These are phyloP conservation scores for Phytophthora fragariaefolia DNA, from an alignment of 352 stramenopile species.

Conservation along the genomic window DNA sequence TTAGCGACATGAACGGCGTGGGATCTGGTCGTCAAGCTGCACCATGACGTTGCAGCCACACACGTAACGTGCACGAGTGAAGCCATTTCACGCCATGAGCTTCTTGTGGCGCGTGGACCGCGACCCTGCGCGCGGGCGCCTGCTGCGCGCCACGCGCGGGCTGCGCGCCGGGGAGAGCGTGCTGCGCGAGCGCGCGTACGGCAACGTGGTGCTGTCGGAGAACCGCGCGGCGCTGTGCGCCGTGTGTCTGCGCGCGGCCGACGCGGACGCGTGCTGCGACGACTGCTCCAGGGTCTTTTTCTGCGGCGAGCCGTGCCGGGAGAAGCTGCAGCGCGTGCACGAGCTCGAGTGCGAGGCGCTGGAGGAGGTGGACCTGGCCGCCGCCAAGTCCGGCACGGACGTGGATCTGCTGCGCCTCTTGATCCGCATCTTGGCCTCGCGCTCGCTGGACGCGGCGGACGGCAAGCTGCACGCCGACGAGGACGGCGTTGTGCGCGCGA, in stretches of 20 bases:
- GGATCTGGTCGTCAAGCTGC: neutral
- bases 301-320: conserved; percentile 51
- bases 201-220: conserved; percentile 41
- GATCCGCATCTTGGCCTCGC: conserved; percentile 45
- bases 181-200: conserved; percentile 43
- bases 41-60: neutral
- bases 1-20: neutral
- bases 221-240: conserved; percentile 44
- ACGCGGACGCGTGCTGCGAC: conserved; percentile 60
- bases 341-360: conserved; percentile 53
- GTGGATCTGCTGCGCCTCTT: conserved; percentile 51
- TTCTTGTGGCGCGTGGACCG: conserved; percentile 46
- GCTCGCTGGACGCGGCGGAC: conserved; percentile 29
- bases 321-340: conserved; percentile 43
- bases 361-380: conserved; percentile 52
- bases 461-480: conserved; percentile 30
- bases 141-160: conserved; percentile 37
- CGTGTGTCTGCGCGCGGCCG: conserved; percentile 45
- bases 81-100: conserved; percentile 20
- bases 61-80: neutral
- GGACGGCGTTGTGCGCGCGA: conserved; percentile 24
- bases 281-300: conserved; percentile 58
- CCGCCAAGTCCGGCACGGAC: conserved; percentile 47
- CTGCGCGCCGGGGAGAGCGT: conserved; percentile 40
- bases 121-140: conserved; percentile 31